phyloP scores from a whole-genome alignment of 352 stramenopile species.

The Phytophthora fragariaefolia region DNA sequence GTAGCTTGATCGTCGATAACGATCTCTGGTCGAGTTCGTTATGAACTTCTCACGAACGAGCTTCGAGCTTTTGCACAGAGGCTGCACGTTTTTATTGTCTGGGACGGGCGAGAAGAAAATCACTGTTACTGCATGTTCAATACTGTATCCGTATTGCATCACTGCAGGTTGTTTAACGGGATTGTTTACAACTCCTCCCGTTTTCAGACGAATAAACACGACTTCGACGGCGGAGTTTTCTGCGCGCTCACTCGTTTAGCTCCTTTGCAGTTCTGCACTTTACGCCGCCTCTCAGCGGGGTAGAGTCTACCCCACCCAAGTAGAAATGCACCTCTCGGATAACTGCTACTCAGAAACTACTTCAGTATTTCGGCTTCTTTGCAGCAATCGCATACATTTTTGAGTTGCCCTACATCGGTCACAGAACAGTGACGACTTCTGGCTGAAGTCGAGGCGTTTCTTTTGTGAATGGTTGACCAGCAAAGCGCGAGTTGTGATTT shows the following conservation, averaged over 20 bases:
- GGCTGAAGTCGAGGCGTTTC: slow-evolving; percentile 10
- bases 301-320: slow-evolving; percentile 3
- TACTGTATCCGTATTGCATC: too few species aligned
- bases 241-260: neutral
- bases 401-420: neutral
- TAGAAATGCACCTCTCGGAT: neutral
- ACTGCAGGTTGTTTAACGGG: too few species aligned
- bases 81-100: too few species aligned
- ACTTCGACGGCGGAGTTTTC: neutral
- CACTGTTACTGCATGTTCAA: too few species aligned
- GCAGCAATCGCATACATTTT: neutral
- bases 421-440: slow-evolving; percentile 16
- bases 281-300: neutral
- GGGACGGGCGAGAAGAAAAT: too few species aligned
- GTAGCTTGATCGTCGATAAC: too few species aligned
- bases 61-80: slow-evolving; percentile 18
- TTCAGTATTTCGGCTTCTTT: neutral
- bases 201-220: too few species aligned
- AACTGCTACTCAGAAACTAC: neutral
- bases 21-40: too few species aligned
- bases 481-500: slow-evolving; percentile 3
- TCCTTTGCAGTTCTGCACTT: neutral
- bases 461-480: slow-evolving; percentile 7
- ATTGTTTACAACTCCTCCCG: too few species aligned
- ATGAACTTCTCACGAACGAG: slow-evolving; percentile 24